Conservation (phyloP, 208 protist genomes). For the Acanthamoeba castellanii region DNA sequence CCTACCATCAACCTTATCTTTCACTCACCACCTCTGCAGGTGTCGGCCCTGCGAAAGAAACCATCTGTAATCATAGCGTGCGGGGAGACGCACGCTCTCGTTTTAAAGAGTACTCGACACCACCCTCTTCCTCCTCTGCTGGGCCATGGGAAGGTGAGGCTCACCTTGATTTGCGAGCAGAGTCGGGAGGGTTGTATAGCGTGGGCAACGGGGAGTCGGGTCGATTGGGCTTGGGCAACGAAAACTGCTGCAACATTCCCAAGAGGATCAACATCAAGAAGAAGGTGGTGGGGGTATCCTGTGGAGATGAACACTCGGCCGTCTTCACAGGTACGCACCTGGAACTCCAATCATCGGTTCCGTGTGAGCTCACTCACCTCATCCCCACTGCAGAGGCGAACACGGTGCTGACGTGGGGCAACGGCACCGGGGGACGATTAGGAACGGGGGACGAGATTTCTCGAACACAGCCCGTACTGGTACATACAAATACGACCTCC, state of each 20-base stretch:
- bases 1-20: too few relatives aligned
- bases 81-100: conserved; percentile 43
- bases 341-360: too few relatives aligned
- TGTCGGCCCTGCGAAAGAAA: conserved; percentile 44
- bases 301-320: conserved; percentile 44
- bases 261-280: conserved; percentile 36
- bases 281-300: conserved; percentile 10
- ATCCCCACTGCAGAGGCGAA: background rate
- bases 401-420: conserved; percentile 21
- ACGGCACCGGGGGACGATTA: conserved; percentile 7
- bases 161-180: background rate
- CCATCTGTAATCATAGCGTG: background rate
- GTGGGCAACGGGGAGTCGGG: conserved; percentile 46
- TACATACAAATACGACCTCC: too few relatives aligned
- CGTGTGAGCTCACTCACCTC: background rate
- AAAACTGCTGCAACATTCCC: conserved; percentile 24
- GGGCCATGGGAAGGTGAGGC: background rate
- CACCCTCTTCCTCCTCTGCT: background rate
- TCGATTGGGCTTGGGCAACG: background rate
- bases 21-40: background rate
- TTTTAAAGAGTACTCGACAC: background rate
- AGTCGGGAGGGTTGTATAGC: conserved; percentile 52
- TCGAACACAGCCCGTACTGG: conserved; percentile 28
- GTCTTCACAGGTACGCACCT: background rate
- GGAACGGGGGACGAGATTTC: conserved; percentile 32